phyloP scores from a whole-genome alignment of 139 green algal genomes.

The Pedinophyceae sp. region DNA sequence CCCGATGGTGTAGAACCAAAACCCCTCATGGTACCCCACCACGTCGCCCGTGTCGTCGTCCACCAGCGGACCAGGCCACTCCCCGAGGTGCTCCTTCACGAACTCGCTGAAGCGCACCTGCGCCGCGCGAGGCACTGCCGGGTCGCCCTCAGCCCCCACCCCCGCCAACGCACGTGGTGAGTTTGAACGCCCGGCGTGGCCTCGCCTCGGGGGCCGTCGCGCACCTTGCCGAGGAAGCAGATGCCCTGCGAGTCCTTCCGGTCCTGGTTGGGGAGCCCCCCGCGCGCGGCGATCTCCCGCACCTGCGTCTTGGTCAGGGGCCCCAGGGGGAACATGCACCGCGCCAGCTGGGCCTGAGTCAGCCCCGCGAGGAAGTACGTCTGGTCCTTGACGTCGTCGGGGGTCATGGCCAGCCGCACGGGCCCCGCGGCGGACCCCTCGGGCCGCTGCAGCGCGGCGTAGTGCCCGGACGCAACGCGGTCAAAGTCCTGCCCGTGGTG shows the following conservation, averaged over 20 bases:
- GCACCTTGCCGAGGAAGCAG: slow-evolving; percentile 96
- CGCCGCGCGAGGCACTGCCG: no score
- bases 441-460: slow-evolving; percentile 27
- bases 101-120: slow-evolving; percentile 70
- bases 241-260: slow-evolving; percentile 95
- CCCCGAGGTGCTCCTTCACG: slow-evolving; percentile 57
- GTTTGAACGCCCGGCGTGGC: no score
- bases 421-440: neutral
- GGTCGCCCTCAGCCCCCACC: no score
- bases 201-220: no score
- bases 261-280: slow-evolving; percentile 57
- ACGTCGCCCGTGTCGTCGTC: slow-evolving; percentile 57
- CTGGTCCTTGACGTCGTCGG: slow-evolving; percentile 80
- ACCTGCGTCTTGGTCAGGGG: slow-evolving; percentile 66
- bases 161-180: no score
- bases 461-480: slow-evolving; percentile 62
- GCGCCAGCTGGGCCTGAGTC: slow-evolving; percentile 31
- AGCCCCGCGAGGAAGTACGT: slow-evolving; percentile 84
- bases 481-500: slow-evolving; percentile 32
- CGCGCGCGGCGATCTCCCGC: slow-evolving; percentile 23
- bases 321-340: slow-evolving; percentile 81
- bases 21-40: slow-evolving; percentile 58
- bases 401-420: slow-evolving; percentile 36
- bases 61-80: slow-evolving; percentile 68
- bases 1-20: slow-evolving; percentile 95